Base-by-base conservation (phyloP, 2,329 filamentous ascomycete species). In the Chalaropsis ovoidea region DNA sequence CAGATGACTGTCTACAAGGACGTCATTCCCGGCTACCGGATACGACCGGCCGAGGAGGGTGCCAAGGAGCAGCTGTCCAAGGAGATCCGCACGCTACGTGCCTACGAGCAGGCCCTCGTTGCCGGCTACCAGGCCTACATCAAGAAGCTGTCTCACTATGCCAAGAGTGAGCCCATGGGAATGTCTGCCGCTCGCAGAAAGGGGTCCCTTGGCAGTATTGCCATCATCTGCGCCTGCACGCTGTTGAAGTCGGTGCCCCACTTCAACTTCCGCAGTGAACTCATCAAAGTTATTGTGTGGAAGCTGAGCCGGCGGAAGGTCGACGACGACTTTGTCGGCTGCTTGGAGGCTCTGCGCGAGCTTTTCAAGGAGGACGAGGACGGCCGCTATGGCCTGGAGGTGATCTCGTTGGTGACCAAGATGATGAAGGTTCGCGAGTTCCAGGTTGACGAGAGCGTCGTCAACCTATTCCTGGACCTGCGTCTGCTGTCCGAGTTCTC, bases 381-480 rank as follows among this genome's bases (percentile, higher is more conserved):
- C 72, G 94, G 94, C 17, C 85, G 88, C 19, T 86, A 91, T 0
- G 90, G 92, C 0, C 81, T 96, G 70, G 94, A 99, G 73, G 89
- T 90, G 0, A 89, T 95, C 11, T 84, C 86, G 0, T 80, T 96
- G 65, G 78, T 99, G 52, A 85, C 90, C 27, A 96, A 94, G 78
- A 96, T 96, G 92, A 93, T 99, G 86, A 95, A 89, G 76, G 86
- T 86, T 1, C 87, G 86, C 70, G 85, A 93, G 67, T 99, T 89
- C 75, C 78, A 85, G 60, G 82, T 96, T 35, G 84, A 96, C 70
- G 92, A 96, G 75, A 87, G 82, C 71, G 88, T 95, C 0, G 76
- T 97, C 65, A 95, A 97, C 74, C 87, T 91, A 0, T 96, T 99
- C 74, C 82, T 99, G 52, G 89, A 93, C 72, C 81, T 99, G 3